phyloP scores from a whole-genome alignment of 2,329 filamentous ascomycete genomes.

The Colletotrichum caudatum region DNA sequence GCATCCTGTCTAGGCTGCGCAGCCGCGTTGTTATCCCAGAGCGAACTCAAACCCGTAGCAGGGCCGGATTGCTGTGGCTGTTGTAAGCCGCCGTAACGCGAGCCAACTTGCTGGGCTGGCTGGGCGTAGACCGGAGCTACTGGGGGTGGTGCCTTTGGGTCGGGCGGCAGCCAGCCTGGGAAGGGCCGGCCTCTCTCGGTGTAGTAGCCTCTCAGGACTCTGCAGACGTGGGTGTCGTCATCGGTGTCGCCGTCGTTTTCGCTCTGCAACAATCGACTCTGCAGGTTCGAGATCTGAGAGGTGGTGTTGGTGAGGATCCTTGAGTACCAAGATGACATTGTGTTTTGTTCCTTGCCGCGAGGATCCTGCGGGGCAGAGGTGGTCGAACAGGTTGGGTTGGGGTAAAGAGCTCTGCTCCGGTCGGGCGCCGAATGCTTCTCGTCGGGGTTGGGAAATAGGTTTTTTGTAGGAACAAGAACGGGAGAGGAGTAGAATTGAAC shows the following conservation, averaged over 20 bases:
- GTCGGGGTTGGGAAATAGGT: background rate
- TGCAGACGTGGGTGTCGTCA: constrained; percentile 95
- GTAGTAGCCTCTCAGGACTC: constrained; percentile 94
- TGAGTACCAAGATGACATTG: constrained; percentile 85
- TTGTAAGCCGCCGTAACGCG: constrained; percentile 64
- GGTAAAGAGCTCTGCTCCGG: constrained; percentile 34
- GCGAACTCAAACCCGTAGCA: constrained; percentile 61
- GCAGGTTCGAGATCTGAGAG: constrained; percentile 73
- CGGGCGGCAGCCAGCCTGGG: constrained; percentile 88
- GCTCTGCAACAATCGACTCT: constrained; percentile 75
- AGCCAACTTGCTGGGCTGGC: constrained; percentile 58
- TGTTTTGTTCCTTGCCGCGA: constrained; percentile 44
- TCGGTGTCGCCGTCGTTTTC: constrained; percentile 79
- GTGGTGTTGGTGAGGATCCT: constrained; percentile 76
- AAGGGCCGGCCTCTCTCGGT: constrained; percentile 84
- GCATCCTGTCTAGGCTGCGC: constrained; percentile 51
- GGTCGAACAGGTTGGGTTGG: constrained; percentile 35
- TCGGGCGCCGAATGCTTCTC: constrained; percentile 7
- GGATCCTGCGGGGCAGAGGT: constrained; percentile 39
- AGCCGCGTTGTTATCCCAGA: constrained; percentile 64
- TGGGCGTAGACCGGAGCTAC: constrained; percentile 66
- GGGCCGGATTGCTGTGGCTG: constrained; percentile 50
- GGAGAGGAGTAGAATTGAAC: constrained; percentile 9
- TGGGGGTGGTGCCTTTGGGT: constrained; percentile 79
- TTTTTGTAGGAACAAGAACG: background rate